Base-by-base conservation (phyloP, 192 early-diverging fungal species). In the Backusella psychrophila region DNA sequence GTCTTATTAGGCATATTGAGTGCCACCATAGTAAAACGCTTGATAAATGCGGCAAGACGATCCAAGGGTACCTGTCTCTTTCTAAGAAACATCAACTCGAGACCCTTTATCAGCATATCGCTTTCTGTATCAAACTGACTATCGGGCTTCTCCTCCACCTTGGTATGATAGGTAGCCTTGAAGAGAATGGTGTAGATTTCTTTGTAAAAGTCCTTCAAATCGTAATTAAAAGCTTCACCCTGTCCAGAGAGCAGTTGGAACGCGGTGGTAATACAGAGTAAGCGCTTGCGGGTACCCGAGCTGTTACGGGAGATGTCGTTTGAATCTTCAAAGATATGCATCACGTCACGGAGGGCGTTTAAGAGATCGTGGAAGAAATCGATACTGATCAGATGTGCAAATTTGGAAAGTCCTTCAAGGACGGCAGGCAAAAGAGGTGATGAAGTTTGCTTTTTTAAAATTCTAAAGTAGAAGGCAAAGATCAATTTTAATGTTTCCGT, bases 361-460 rank as follows among this genome's bases (percentile, higher is more conserved):
- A 99, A 81, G 77, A 99, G 82, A 82, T 98, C 97, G 6, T 91
- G 86, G 82, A 97, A 99, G 73, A 97, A 97, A 73, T 99, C 97
- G 29, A 99, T 91, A 76, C 93, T 96, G 82, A 99, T 99, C 42
- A 99, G 82, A 82, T 98, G 98, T 14, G 97, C 94, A 86, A 96
- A 99, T 75, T 90, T 46, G 31, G 92, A 88, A 46, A 94, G 86
- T 39, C 94, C 94, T 82, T 96, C 94, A 2, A 96, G 84, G 26
- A 93, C 93, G 6, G 89, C 82, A 7, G 94, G 91, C 9, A 96
- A 72, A 12, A 95, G 80, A 17, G 88, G 88, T 46, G 94, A 95
- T 66, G 85, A 87, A 21, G 90, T 88, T 49, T 90, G 86, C 46
- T 94, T 92, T 86, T 98, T 97, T 49, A 99, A 87, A 39, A 99